Evolutionary conservation across 78 protist genomes (phyloP).

Genomic region (Dictyostelium citrinum): DNA sequence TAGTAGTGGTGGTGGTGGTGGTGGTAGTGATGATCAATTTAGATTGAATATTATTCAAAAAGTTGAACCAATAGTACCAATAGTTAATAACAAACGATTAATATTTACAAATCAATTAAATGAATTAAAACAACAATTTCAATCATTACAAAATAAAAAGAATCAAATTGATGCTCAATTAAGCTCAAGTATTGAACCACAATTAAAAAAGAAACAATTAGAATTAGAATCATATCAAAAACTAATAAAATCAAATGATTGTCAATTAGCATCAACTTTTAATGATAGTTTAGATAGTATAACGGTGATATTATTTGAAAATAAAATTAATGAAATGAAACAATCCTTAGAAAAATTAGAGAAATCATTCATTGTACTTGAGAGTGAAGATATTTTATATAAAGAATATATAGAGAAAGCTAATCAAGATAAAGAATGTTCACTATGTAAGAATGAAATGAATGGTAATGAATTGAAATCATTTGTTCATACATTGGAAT

Average conservation of each 20-base stretch:
- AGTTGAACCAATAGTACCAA: background rate
- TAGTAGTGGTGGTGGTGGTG: too few relatives aligned
- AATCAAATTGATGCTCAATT: background rate
- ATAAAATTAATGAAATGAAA: background rate
- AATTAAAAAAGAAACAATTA: background rate
- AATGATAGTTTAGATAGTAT: background rate
- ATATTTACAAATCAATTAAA: background rate
- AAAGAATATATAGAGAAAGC: conserved; percentile 67
- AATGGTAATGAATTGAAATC: background rate
- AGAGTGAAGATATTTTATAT: conserved; percentile 63
- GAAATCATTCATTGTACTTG: conserved; percentile 24
- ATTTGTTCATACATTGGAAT: conserved; percentile 22
- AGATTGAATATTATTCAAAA: background rate
- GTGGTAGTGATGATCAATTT: background rate
- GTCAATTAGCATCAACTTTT: background rate
- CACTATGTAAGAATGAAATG: conserved; percentile 57
- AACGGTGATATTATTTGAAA: background rate
- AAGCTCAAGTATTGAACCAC: background rate
- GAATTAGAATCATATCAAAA: background rate
- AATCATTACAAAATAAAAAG: background rate
- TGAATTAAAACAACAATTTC: background rate
- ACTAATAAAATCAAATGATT: background rate
- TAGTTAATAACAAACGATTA: background rate
- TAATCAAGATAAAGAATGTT: conserved; percentile 25
- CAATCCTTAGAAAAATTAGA: background rate